These are phyloP conservation scores for Trypanosoma theileri DNA, from an alignment of 208 protist species.

Conservation along the genomic window DNA sequence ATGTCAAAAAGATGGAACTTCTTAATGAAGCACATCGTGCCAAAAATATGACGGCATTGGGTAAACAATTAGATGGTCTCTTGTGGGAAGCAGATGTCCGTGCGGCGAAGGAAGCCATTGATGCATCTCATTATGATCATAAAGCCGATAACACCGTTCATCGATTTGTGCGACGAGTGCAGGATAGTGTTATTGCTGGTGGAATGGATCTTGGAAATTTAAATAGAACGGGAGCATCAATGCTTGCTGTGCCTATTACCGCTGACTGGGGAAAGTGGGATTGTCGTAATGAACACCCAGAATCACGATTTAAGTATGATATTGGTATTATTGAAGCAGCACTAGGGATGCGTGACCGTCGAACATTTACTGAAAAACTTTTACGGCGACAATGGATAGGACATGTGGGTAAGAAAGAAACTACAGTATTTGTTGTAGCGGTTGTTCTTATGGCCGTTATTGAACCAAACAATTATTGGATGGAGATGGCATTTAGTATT, in stretches of 20 bases:
- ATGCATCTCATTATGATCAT: slow-evolving; percentile 73
- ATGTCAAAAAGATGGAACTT: slow-evolving; percentile 48
- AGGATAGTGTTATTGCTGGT: slow-evolving; percentile 46
- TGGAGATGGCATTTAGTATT: slow-evolving; percentile 63
- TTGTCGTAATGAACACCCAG: slow-evolving; percentile 80
- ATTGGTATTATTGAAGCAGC: slow-evolving; percentile 68
- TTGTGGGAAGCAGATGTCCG: slow-evolving; percentile 79
- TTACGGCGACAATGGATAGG: slow-evolving; percentile 72
- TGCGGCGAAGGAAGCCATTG: slow-evolving; percentile 77
- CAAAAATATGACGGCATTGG: slow-evolving; percentile 64
- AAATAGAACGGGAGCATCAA: background rate
- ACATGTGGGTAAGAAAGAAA: slow-evolving; percentile 46
- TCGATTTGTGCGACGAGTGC: slow-evolving; percentile 58
- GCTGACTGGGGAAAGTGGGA: slow-evolving; percentile 53
- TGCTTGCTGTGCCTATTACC: slow-evolving; percentile 10
- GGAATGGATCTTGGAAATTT: slow-evolving; percentile 26
- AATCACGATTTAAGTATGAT: slow-evolving; percentile 55
- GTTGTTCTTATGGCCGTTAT: slow-evolving; percentile 61
- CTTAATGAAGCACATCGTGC: slow-evolving; percentile 66
- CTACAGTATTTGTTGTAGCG: slow-evolving; percentile 49
- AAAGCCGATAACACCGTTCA: slow-evolving; percentile 48
- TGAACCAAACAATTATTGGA: slow-evolving; percentile 58
- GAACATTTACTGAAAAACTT: slow-evolving; percentile 40
- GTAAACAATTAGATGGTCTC: slow-evolving; percentile 65
- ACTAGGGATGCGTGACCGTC: slow-evolving; percentile 61